Evolutionary conservation across 257 asterid genomes (phyloP).

Genomic region (Forsythia suspensa): DNA sequence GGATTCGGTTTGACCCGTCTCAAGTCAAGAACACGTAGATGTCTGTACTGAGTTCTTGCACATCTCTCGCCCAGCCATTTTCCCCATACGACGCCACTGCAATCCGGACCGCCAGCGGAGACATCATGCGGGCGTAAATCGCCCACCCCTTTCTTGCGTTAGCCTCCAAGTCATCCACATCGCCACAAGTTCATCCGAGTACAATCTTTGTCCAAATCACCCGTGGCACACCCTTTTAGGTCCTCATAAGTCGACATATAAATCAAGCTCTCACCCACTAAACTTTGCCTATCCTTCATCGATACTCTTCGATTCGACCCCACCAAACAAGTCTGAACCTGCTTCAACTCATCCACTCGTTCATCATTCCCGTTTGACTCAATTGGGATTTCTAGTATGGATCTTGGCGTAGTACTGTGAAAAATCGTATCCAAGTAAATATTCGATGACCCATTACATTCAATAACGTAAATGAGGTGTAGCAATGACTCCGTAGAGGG

Average conservation of each 20-base stretch:
- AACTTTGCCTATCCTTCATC: constrained; percentile 71
- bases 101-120: constrained; percentile 76
- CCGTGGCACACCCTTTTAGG: constrained; percentile 72
- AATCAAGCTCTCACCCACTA: constrained; percentile 58
- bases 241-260: constrained; percentile 82
- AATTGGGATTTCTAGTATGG: constrained; percentile 28
- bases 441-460: constrained; percentile 64
- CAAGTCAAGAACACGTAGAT: constrained; percentile 61
- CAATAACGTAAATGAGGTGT: constrained; percentile 66
- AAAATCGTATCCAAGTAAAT: constrained; percentile 56
- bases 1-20: constrained; percentile 83
- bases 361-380: constrained; percentile 15
- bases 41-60: constrained; percentile 69
- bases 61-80: constrained; percentile 75
- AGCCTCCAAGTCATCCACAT: constrained; percentile 59
- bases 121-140: constrained; percentile 83
- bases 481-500: constrained; percentile 4
- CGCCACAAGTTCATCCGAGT: constrained; percentile 57
- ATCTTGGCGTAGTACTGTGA: constrained; percentile 27
- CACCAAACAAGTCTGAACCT: constrained; percentile 50
- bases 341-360: constrained; percentile 9
- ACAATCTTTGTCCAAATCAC: constrained; percentile 83
- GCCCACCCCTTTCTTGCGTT: constrained; percentile 61
- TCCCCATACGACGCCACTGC: constrained; percentile 81
- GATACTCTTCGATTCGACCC: constrained; percentile 45